Evolutionary conservation across 306 rosid genomes (phyloP).

Genomic region (Cucurbita argyrosperma): DNA sequence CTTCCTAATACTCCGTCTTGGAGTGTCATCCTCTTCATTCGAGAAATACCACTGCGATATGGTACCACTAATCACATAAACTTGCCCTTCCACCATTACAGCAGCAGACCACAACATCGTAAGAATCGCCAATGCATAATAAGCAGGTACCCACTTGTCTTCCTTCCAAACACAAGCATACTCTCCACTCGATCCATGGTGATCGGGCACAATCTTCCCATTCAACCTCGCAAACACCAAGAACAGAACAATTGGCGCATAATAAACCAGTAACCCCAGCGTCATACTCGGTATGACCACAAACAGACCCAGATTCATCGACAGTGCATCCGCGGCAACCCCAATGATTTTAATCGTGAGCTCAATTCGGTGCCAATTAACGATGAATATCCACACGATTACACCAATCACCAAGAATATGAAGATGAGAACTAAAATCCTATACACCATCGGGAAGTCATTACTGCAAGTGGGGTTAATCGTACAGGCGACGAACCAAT

Average conservation of each 20-base stretch:
- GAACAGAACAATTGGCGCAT: slow-evolving; percentile 64
- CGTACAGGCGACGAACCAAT: slow-evolving; percentile 87
- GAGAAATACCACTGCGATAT: slow-evolving; percentile 81
- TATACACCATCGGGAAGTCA: slow-evolving; percentile 44
- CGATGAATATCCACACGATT: slow-evolving; percentile 60
- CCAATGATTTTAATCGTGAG: slow-evolving; percentile 64
- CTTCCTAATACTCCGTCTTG: slow-evolving; percentile 40
- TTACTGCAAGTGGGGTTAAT: slow-evolving; percentile 41
- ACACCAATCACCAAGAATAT: slow-evolving; percentile 48
- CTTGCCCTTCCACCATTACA: slow-evolving; percentile 61
- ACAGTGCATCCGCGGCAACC: slow-evolving; percentile 65
- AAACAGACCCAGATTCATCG: slow-evolving; percentile 49
- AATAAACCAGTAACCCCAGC: slow-evolving; percentile 38
- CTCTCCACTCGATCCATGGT: slow-evolving; percentile 17
- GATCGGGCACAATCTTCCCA: slow-evolving; percentile 37
- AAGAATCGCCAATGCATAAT: slow-evolving; percentile 68
- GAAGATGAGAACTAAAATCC: slow-evolving; percentile 48
- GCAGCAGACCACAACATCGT: slow-evolving; percentile 84
- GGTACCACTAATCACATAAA: slow-evolving; percentile 80
- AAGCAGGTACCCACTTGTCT: slow-evolving; percentile 86
- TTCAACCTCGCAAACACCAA: slow-evolving; percentile 60
- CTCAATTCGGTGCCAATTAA: slow-evolving; percentile 76
- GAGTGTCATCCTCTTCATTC: slow-evolving; percentile 42
- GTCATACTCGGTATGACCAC: slow-evolving; percentile 49
- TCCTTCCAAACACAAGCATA: slow-evolving; percentile 70